A percentile compares a stretch with the other conserved stretches of the same genome.
Conservation (phyloP, 2,329 filamentous ascomycete genomes). For the Delphinella strobiligena region DNA sequence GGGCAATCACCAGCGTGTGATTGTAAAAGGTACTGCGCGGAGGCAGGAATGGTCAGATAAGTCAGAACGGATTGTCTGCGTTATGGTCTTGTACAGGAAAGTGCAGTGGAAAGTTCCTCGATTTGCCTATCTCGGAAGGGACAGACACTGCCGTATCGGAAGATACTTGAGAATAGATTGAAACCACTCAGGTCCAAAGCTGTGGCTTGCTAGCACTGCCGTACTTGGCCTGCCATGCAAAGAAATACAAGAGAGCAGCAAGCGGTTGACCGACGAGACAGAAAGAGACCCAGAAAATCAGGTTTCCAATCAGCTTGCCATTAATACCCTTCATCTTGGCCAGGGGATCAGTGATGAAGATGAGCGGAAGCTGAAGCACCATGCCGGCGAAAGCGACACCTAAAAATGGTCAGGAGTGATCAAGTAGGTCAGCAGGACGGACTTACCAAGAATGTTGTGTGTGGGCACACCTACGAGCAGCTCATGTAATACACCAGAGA, state of each 20-base stretch:
- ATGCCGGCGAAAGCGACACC: constrained; percentile 91
- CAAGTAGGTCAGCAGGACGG: constrained; percentile 1
- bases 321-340: constrained; percentile 66
- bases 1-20: too few relatives aligned
- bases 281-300: constrained; percentile 93
- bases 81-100: too few relatives aligned
- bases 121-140: not conserved
- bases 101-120: not conserved
- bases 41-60: too few relatives aligned
- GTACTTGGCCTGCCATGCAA: constrained; percentile 97
- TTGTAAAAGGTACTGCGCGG: too few relatives aligned
- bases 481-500: constrained; percentile 85
- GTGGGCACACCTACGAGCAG: constrained; percentile 87
- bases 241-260: constrained; percentile 87
- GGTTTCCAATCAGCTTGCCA: constrained; percentile 75
- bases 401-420: constrained; percentile 21
- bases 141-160: not conserved
- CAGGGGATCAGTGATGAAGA: constrained; percentile 64
- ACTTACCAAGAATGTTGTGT: constrained; percentile 75
- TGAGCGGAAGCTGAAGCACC: constrained; percentile 84
- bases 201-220: constrained; percentile 33
- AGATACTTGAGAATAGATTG: too few relatives aligned
- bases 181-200: constrained; percentile 7
- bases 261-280: constrained; percentile 91
- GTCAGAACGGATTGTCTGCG: too few relatives aligned